Base-by-base conservation (phyloP, 2,329 filamentous ascomycete genomes). In the Dryadomyces quercus-mongolicae region DNA sequence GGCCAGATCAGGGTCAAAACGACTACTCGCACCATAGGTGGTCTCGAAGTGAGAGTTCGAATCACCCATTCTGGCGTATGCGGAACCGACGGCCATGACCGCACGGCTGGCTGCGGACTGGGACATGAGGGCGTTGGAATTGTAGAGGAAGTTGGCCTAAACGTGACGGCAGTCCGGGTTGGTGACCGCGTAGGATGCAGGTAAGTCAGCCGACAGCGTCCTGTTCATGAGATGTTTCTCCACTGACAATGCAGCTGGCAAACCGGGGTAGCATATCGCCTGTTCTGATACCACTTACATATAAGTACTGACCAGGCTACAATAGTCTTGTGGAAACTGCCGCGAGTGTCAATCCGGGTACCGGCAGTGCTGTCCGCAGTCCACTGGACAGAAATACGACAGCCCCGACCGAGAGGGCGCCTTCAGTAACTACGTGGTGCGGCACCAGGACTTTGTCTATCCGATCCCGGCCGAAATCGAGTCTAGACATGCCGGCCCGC, bases 151-250 rank as follows among this genome's bases (percentile, higher is more conserved):
- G 88, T 63, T 78, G 95, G 53, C 61, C 74, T 84, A n/a, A 78
- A 93, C 36, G 89, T 93, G 58, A 72, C 77, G 4, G 87, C 92
- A 62, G 73, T 95, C 58, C 73, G 89, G 66, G 76, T 95, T 63
- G 91, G 91, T 61, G 88, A 95, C 64, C 75, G 88, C 62, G 91
- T 82, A 57, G 91, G 91, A 66, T 80, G 96, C 70, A 95, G 88
- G 75, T 95, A 89, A 89, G 76, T 95, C 25, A 8, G 25, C 25
- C 25, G n/a, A n/a, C 18, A 22, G 21, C n/a, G n/a, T 20, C 9
- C 7, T 3, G 43, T 7, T 18, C 9, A n/a, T n/a, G 5, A 45
- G 5, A 3, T 3, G n/a, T 21, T n/a, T 40, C 38, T 50, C 15
- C 13, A 16, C 46, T 49, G 46, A 36, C 46, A 16, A 36, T 25